Percentiles rank a stretch among this genome's conserved stretches.
These are phyloP conservation scores for Haplosporangium sp. DNA, from an alignment of 371 early-diverging fungal species.

Conservation along the genomic window DNA sequence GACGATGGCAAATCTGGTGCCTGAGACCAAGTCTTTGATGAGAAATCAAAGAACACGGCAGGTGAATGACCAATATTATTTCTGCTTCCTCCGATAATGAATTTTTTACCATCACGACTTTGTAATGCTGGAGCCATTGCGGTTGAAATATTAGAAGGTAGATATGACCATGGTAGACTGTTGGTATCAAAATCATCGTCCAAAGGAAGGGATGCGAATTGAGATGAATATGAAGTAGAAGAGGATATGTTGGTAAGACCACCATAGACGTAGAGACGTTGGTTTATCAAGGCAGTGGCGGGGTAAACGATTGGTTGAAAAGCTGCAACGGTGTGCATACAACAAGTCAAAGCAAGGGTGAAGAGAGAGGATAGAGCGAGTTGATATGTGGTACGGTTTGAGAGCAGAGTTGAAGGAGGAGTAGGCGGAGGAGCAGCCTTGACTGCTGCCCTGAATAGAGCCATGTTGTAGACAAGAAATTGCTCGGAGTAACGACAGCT, in stretches of 20 bases:
- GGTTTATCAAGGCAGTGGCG: constrained; percentile 26
- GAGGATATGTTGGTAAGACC: constrained; percentile 27
- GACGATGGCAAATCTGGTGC: constrained; percentile 12
- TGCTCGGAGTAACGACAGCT: neutral
- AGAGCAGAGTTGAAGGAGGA: neutral
- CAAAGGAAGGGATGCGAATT: constrained; percentile 28
- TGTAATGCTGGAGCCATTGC: constrained; percentile 25
- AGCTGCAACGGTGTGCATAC: neutral
- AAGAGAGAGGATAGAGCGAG: neutral
- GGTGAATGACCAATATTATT: constrained; percentile 31
- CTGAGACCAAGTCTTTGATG: constrained; percentile 16
- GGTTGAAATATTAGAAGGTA: constrained; percentile 18
- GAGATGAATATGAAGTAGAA: constrained; percentile 23
- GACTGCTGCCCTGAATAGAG: neutral
- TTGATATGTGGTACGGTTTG: neutral
- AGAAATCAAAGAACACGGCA: constrained; percentile 23
- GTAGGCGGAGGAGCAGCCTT: constrained; percentile 2
- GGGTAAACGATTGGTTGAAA: constrained; percentile 38
- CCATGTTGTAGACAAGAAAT: constrained; percentile 6
- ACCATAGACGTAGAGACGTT: constrained; percentile 38
- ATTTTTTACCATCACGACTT: constrained; percentile 20
- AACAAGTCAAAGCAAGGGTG: neutral
- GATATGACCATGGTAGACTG: constrained; percentile 32
- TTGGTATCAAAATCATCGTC: constrained; percentile 24
- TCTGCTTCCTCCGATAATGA: constrained; percentile 33